Evolutionary conservation across 164 flowering plant genomes (phyloP).

Genomic region (Stephania cephalantha): DNA sequence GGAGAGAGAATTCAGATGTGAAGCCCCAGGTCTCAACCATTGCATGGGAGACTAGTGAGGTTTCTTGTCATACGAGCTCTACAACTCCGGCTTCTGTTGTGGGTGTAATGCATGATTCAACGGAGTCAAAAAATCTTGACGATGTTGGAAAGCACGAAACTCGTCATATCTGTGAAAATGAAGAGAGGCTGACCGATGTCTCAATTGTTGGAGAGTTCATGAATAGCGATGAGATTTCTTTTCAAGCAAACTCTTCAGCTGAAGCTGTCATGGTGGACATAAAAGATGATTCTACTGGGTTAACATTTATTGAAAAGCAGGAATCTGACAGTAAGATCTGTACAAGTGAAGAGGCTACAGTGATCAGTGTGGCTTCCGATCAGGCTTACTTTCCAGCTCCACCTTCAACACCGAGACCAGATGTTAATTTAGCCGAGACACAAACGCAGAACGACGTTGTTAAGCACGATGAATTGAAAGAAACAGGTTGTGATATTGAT

Average conservation of each 20-base stretch:
- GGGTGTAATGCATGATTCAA: background rate
- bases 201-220: background rate
- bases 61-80: conserved; percentile 14
- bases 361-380: background rate
- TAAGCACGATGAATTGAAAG: background rate
- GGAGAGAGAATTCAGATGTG: conserved; percentile 7
- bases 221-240: background rate
- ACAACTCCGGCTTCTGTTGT: background rate
- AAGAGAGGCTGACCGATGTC: background rate
- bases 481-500: background rate
- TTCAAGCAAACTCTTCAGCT: background rate
- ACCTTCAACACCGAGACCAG: background rate
- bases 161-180: background rate
- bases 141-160: background rate
- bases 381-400: background rate
- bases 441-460: background rate
- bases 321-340: background rate
- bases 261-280: background rate
- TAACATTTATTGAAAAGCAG: background rate
- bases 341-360: background rate
- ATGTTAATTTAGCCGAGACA: background rate
- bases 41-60: conserved; percentile 1
- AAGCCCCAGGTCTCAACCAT: conserved; percentile 9
- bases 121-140: background rate
- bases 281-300: conserved; percentile 1